Percentiles rank a stretch among this genome's conserved stretches.
These are phyloP conservation scores for Colletotrichum kahawae DNA, from an alignment of 2,329 filamentous ascomycete genomes.

Conservation along the genomic window DNA sequence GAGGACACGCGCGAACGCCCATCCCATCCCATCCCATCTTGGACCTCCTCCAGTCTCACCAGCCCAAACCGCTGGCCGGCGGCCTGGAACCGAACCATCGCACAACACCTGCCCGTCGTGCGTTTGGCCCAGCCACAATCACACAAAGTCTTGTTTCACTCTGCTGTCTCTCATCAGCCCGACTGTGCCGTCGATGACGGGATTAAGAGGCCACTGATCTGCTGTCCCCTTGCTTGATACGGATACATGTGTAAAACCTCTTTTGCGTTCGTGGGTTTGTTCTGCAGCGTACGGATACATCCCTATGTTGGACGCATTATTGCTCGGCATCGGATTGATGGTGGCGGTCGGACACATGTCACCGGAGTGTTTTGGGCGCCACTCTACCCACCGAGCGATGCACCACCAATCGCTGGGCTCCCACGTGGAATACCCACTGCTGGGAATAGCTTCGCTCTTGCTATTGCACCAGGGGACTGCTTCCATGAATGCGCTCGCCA, in stretches of 20 bases:
- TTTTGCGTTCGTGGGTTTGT: not conserved
- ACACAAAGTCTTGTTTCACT: slow-evolving; percentile 3
- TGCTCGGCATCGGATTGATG: not conserved
- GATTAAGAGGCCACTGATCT: not conserved
- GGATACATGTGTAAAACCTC: not conserved
- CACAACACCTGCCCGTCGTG: too few relatives aligned
- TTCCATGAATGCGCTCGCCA: not conserved
- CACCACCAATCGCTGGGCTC: not conserved
- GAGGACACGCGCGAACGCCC: not conserved
- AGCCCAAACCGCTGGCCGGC: not conserved
- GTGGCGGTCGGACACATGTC: not conserved
- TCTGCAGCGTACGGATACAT: not conserved
- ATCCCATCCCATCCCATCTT: not conserved
- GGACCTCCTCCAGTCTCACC: not conserved
- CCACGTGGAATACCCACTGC: slow-evolving; percentile 12
- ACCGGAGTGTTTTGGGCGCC: not conserved
- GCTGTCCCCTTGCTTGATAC: not conserved
- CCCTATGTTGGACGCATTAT: not conserved
- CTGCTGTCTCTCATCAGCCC: not conserved
- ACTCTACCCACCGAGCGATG: not conserved
- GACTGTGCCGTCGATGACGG: not conserved
- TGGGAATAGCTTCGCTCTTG: not conserved
- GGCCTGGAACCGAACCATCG: too few relatives aligned
- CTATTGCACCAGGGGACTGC: not conserved
- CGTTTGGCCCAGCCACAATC: slow-evolving; percentile 13